Evolutionary conservation across 768 basidiomycete genomes (phyloP).

Genomic region (Lentinula detonsa): DNA sequence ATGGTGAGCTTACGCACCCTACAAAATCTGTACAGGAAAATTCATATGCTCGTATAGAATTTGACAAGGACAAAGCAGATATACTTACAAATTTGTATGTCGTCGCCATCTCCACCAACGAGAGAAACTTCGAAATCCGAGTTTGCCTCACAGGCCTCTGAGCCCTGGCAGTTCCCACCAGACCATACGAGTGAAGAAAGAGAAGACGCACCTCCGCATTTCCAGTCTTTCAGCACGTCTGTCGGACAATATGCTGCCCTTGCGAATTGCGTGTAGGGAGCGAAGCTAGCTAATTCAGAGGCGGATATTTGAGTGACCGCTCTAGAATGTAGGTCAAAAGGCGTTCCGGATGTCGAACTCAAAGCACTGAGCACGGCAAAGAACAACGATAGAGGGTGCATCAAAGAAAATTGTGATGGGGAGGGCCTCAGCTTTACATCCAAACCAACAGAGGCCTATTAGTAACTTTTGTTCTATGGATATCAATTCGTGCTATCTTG

Average conservation of each 20-base stretch:
- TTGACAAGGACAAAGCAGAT: not conserved
- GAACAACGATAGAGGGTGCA: not conserved
- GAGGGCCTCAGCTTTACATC: not conserved
- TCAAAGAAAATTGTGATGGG: not conserved
- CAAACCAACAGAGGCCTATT: no score
- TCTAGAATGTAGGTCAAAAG: conserved; percentile 7
- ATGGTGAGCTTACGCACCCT: conserved; percentile 10
- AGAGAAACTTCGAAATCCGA: not conserved
- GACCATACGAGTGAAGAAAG: not conserved
- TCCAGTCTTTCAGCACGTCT: conserved; percentile 24
- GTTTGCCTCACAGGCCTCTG: not conserved
- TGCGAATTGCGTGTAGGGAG: conserved; percentile 34
- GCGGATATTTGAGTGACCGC: conserved; percentile 7
- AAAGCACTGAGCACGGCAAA: not conserved
- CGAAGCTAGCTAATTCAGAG: conserved; percentile 19
- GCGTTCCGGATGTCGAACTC: not conserved
- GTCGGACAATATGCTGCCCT: conserved; percentile 39
- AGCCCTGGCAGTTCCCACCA: no score
- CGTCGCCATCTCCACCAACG: conserved; percentile 32
- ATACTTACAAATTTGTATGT: conserved; percentile 29
- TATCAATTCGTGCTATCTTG: no score
- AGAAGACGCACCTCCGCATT: conserved; percentile 24
- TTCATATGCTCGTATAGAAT: not conserved
- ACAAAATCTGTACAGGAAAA: not conserved
- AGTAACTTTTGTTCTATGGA: no score